Evolutionary conservation across 768 basidiomycete genomes (phyloP).

Genomic region (Podaxis sp.): DNA sequence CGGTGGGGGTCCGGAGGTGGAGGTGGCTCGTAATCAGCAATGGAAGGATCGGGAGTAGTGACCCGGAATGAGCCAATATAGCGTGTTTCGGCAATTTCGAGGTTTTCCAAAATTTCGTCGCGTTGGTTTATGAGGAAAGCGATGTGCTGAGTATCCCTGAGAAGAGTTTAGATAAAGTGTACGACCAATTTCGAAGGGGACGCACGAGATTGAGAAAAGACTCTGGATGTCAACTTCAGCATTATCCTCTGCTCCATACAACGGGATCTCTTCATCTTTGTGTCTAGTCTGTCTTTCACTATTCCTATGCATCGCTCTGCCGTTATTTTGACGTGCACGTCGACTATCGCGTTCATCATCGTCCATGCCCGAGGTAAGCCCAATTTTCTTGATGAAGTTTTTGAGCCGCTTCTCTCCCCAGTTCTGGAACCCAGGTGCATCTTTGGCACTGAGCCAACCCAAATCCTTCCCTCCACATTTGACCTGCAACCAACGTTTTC

Average conservation of each 20-base stretch:
- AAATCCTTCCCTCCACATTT: constrained; percentile 72
- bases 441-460: constrained; percentile 66
- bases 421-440: constrained; percentile 65
- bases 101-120: constrained; percentile 73
- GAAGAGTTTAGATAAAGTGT: constrained; percentile 9
- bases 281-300: constrained; percentile 28
- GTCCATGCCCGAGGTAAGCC: constrained; percentile 60
- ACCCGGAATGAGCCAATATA: constrained; percentile 77
- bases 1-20: constrained; percentile 40
- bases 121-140: constrained; percentile 71
- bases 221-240: constrained; percentile 68
- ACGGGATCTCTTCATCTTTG: constrained; percentile 42
- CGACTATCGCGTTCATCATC: constrained; percentile 18
- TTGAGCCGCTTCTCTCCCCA: constrained; percentile 78
- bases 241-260: constrained; percentile 41
- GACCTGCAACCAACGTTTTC: constrained; percentile 58
- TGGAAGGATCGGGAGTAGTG: constrained; percentile 72
- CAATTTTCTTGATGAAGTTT: constrained; percentile 63
- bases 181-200: constrained; percentile 11
- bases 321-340: constrained; percentile 26
- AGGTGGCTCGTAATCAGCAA: constrained; percentile 55
- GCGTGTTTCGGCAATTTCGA: constrained; percentile 77
- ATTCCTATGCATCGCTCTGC: constrained; percentile 27
- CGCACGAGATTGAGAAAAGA: constrained; percentile 75
- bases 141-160: constrained; percentile 69